Evolutionary conservation across 352 stramenopile species (phyloP), one percentile per base, ranked within the genome.

Genomic region (Paralagenidium karlingii): DNA sequence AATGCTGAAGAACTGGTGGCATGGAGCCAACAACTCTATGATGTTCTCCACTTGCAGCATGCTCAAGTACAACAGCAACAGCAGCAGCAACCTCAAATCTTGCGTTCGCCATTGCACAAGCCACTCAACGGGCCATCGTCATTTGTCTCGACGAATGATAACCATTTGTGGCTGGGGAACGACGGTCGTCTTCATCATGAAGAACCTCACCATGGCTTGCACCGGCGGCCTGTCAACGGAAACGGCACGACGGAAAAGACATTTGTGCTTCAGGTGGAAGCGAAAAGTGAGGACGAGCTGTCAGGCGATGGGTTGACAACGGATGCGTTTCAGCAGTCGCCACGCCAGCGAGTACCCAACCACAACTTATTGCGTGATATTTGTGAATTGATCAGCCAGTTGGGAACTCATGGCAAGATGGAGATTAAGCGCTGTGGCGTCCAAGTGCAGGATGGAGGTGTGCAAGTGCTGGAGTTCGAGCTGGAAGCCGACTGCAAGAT

Each of bases 281-380:
- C 75, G 31, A 51, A 55, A 9, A 63, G 63, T 29, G n/a, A 21
- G 38, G 9, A 47, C 5, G 68, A 68, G 21, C 34, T 63, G 36
- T 61, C 3, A 7, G 30, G 50, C 13, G 28, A 28, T 7, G 44
- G 52, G 8, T 16, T 20, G 30, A 36, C 16, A 22, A 16, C 7
- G 19, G 30, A 36, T 8, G 30, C 22, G 30, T 22, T 36, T 7
- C 30, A 20, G 30, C n/a, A n/a, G n/a, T n/a, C n/a, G n/a, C n/a
- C n/a, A n/a, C 30, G 30, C 29, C 62, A 62, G 22, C 61, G 64
- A 21, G 51, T 82, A 36, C 73, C 73, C 15, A 84, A 87, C 50
- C 76, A 90, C 75, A 77, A 86, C 56, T 73, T 90, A 65, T 73
- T 90, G 48, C 82, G 86, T 52, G 59, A 84, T 48, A 54, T 90